These are phyloP conservation scores for Streptanthus diversifolius DNA, from an alignment of 345 rosid species.

Conservation along the genomic window DNA sequence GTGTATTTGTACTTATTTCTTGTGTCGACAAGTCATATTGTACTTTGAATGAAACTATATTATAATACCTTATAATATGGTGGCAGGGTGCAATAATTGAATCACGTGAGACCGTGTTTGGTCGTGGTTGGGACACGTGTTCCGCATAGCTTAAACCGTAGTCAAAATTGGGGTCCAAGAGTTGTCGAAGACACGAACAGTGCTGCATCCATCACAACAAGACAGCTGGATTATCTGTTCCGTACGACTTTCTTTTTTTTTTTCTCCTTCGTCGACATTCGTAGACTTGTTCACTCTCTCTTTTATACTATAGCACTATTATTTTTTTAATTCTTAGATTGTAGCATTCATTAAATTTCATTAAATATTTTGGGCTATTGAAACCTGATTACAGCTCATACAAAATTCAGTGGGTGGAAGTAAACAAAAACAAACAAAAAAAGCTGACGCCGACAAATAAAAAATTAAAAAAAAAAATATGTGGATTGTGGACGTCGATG, in stretches of 20 bases:
- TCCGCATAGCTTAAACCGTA: background rate
- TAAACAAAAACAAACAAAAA: background rate
- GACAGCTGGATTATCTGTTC: constrained; percentile 24
- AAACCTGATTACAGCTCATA: constrained; percentile 30
- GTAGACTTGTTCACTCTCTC: constrained; percentile 12
- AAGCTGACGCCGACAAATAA: constrained; percentile 19
- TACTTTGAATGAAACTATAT: background rate
- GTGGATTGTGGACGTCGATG: background rate
- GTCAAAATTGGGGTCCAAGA: constrained; percentile 4
- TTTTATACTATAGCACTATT: background rate
- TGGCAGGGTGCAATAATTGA: constrained; percentile 25
- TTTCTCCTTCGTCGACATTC: background rate
- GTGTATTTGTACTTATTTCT: background rate
- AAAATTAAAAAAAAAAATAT: background rate
- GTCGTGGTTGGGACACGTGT: constrained; percentile 8
- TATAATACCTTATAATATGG: background rate
- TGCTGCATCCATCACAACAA: background rate
- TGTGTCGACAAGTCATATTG: constrained; percentile 2
- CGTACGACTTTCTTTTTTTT: background rate
- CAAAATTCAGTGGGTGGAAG: background rate
- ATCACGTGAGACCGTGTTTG: constrained; percentile 29
- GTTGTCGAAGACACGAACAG: constrained; percentile 16
- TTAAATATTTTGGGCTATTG: constrained; percentile 25
- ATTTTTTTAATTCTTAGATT: background rate
- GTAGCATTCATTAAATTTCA: background rate